Evolutionary conservation across 75 land plant genomes (phyloP), one percentile per base, ranked within the genome.

Genomic region (Cunninghamia lanceolata): DNA sequence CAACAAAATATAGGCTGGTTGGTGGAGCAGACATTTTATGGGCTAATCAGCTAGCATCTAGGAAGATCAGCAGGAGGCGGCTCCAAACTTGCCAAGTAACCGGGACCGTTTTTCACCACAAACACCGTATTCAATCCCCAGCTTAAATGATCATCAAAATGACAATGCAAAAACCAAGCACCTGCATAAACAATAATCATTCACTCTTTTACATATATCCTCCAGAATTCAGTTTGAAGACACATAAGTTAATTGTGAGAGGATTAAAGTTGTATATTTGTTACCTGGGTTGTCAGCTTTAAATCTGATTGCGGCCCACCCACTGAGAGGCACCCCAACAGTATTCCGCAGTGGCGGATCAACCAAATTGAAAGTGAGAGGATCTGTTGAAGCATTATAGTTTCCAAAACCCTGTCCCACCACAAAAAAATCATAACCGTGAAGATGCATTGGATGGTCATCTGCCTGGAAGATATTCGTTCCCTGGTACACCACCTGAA

Each of bases 281-380:
- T 36, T 84, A 90, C 91, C 91, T 40, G 91, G 91, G 75, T 90
- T 90, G 75, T 88, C 85, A 34, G 89, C 91, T 74, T 21, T 75
- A 80, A 89, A 90, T 28, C 87, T 75, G 17, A 90, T 28, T n/a
- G 90, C 90, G 43, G 70, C 82, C 91, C 91, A 90, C 38, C 91
- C 91, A n/a, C 77, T 84, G 17, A n/a, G 47, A 4, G 87, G 87
- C 11, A 88, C 90, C 10, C 42, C 83, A 16, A 84, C 76, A 17
- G 89, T 90, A 84, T 88, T 90, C n/a, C 87, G 85, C 39, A 82
- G 63, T 36, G 90, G 90, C 2, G 91, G 91, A 77, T 90, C 85
- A 28, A 85, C 79, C 77, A 90, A 87, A 82, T 90, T 90, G 85
- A 88, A 88, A 8, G 34, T 47, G 36, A 34, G 15, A 45, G 88